Conservation (phyloP, 805 yeast species). For the Nakazawaea ernobii region DNA sequence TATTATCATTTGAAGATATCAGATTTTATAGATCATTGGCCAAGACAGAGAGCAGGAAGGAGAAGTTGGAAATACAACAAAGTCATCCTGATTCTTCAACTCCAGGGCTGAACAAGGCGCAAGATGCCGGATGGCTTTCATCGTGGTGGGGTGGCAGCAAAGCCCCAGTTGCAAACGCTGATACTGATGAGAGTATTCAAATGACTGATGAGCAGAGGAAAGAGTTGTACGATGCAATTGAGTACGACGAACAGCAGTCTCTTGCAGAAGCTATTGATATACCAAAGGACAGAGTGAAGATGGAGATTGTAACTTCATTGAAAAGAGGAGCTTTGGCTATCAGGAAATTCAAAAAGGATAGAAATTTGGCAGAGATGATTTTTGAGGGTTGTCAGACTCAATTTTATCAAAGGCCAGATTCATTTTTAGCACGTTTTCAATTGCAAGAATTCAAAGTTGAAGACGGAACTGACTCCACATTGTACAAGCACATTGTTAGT, state of each 20-base stretch:
- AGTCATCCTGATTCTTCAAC: neutral
- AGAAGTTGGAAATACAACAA: conserved; percentile 25
- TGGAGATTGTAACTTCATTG: conserved; percentile 63
- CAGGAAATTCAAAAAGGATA: conserved; percentile 30
- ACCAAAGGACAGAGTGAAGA: conserved; percentile 68
- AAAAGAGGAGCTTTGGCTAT: conserved; percentile 75
- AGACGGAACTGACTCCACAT: conserved; percentile 74
- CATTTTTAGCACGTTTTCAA: conserved; percentile 65
- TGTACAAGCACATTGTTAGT: conserved; percentile 85
- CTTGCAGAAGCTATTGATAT: conserved; percentile 49
- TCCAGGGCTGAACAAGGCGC: conserved; percentile 7
- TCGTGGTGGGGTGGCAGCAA: conserved; percentile 55
- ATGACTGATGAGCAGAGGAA: conserved; percentile 84
- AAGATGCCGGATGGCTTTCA: conserved; percentile 56
- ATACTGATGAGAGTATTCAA: conserved; percentile 31
- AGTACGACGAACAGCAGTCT: conserved; percentile 65
- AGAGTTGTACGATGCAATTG: conserved; percentile 91
- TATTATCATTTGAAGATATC: conserved; percentile 69
- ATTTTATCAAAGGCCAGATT: conserved; percentile 72
- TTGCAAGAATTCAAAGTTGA: conserved; percentile 79
- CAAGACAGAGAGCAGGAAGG: conserved; percentile 56
- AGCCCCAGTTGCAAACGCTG: conserved; percentile 14
- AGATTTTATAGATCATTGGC: conserved; percentile 82
- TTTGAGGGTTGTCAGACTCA: conserved; percentile 79
- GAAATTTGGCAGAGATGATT: conserved; percentile 65